A percentile compares a stretch with the other conserved stretches of the same genome.
Conservation (phyloP, 148 eudicot genomes). For the Dianthus caryophyllus region DNA sequence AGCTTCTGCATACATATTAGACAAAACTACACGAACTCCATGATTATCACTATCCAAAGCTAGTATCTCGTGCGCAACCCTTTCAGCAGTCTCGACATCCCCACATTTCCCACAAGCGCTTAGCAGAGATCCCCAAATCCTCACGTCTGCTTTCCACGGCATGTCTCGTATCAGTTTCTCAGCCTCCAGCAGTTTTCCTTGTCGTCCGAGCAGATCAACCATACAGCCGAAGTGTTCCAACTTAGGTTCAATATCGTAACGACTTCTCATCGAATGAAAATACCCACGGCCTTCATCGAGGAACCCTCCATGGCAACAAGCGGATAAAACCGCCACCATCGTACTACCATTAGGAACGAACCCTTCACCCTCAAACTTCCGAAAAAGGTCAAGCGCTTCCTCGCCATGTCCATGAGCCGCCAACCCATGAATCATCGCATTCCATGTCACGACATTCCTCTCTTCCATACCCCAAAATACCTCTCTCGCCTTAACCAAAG, state of each 20-base stretch:
- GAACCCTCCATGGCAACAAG: conserved; percentile 78
- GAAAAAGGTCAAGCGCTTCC: conserved; percentile 54
- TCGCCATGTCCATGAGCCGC: conserved; percentile 69
- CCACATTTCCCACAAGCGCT: conserved; percentile 58
- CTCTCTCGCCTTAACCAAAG: conserved; percentile 43
- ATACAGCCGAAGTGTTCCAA: conserved; percentile 79
- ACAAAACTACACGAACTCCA: conserved; percentile 72
- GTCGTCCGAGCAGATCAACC: conserved; percentile 74
- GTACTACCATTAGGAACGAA: conserved; percentile 52
- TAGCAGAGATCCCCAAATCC: conserved; percentile 80
- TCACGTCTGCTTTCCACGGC: conserved; percentile 68
- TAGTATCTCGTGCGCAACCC: conserved; percentile 57
- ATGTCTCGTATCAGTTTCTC: conserved; percentile 62
- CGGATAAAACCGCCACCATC: conserved; percentile 67
- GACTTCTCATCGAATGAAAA: conserved; percentile 46
- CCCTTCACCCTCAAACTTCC: conserved; percentile 32
- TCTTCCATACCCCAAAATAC: conserved; percentile 55
- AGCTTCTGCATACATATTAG: conserved; percentile 81
- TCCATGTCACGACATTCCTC: conserved; percentile 69
- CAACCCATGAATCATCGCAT: conserved; percentile 81
- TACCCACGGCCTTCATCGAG: conserved; percentile 49
- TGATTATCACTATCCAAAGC: conserved; percentile 67
- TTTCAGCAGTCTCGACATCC: conserved; percentile 62
- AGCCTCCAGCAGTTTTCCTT: conserved; percentile 59
- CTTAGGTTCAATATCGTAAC: conserved; percentile 50